Conservation (phyloP, 345 rosid genomes). For the Eucalyptus curtisii region DNA sequence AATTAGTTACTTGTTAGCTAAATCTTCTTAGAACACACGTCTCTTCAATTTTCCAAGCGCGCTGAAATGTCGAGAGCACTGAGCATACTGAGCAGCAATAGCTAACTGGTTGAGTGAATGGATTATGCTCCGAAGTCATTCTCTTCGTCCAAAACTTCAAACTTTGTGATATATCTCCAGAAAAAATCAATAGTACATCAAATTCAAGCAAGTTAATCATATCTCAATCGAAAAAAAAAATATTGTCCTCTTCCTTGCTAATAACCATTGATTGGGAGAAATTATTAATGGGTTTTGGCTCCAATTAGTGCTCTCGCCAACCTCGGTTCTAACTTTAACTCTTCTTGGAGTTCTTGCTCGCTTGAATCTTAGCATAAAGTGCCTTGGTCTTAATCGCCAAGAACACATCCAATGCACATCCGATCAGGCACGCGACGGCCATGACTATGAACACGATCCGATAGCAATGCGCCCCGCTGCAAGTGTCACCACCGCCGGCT, state of each 20-base stretch:
- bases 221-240: not conserved
- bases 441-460: slow-evolving; percentile 63
- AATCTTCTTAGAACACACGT: not conserved
- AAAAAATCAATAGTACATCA: not conserved
- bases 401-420: slow-evolving; percentile 57
- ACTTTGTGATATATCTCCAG: not conserved
- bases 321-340: not conserved
- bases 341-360: slow-evolving; percentile 36
- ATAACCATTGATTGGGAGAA: not conserved
- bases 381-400: slow-evolving; percentile 52
- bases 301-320: not conserved
- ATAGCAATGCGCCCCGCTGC: slow-evolving; percentile 84
- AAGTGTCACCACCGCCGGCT: slow-evolving; percentile 77
- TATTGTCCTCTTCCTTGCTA: not conserved
- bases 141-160: not conserved
- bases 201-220: not conserved
- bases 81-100: not conserved
- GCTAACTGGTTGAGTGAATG: not conserved
- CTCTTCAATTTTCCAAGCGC: not conserved
- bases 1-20: not conserved
- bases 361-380: slow-evolving; percentile 42
- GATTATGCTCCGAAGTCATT: not conserved
- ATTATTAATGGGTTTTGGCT: not conserved
- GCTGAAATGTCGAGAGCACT: not conserved
- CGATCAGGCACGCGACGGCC: slow-evolving; percentile 53